Evolutionary conservation across 257 asterid genomes (phyloP).

Genomic region (Jasminum sambac): DNA sequence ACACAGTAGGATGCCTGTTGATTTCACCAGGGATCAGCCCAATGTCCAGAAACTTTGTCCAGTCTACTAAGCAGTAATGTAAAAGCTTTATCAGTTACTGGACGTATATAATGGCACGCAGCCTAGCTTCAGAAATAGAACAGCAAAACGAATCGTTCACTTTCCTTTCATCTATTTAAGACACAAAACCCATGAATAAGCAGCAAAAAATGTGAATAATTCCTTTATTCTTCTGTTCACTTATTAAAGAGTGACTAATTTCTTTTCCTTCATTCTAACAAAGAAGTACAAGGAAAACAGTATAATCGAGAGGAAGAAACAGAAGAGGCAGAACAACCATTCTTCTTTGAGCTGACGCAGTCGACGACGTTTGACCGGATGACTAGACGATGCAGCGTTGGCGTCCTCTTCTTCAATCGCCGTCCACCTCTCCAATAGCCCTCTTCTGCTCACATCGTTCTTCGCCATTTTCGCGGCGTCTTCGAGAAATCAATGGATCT

Average conservation of each 20-base stretch:
- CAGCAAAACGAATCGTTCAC: not conserved
- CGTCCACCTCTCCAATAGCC: slow-evolving; percentile 83
- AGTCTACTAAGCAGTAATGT: not conserved
- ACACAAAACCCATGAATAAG: not conserved
- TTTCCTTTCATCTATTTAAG: not conserved
- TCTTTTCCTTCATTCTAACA: not conserved
- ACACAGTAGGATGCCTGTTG: not conserved
- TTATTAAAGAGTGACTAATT: not conserved
- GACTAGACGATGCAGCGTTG: slow-evolving; percentile 39
- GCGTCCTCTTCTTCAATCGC: slow-evolving; percentile 78
- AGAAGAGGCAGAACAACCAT: slow-evolving; percentile 51
- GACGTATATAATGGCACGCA: not conserved
- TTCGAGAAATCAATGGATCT: not conserved
- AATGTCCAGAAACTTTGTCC: not conserved
- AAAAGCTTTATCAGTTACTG: not conserved
- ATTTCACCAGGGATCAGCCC: not conserved
- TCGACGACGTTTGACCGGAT: slow-evolving; percentile 63
- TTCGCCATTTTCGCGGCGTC: slow-evolving; percentile 41
- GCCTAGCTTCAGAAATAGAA: not conserved
- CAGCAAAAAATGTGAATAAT: not conserved
- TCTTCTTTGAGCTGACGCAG: slow-evolving; percentile 78
- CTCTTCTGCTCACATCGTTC: slow-evolving; percentile 51
- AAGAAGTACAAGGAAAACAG: not conserved
- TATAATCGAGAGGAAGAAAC: not conserved
- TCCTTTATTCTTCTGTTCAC: not conserved